Conservation (phyloP, 2,329 filamentous ascomycete species). For the Penicillium sp. region DNA sequence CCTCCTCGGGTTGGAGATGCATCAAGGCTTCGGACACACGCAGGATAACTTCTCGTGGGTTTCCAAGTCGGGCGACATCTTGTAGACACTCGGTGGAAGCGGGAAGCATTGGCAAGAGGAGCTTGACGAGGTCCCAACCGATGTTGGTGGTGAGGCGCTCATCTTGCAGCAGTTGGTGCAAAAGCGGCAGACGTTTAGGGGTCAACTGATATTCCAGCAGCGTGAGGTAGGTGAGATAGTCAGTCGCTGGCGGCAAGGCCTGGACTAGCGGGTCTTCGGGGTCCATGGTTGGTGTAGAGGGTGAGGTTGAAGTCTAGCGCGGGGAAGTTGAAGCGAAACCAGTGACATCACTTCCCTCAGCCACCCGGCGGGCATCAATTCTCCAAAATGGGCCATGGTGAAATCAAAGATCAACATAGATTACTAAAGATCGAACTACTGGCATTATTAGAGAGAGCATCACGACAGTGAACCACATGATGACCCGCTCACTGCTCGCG, state of each 20-base stretch:
- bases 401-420: no score
- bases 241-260: conserved; percentile 60
- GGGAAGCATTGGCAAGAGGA: conserved; percentile 60
- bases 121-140: conserved; percentile 64
- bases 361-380: background rate
- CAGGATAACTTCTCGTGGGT: conserved; percentile 63
- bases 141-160: conserved; percentile 61
- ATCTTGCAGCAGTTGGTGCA: conserved; percentile 61
- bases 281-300: conserved; percentile 25
- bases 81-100: conserved; percentile 58
- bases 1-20: conserved; percentile 51
- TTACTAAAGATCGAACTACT: no score
- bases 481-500: no score
- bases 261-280: conserved; percentile 52
- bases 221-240: conserved; percentile 66
- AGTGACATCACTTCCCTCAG: conserved; percentile 13
- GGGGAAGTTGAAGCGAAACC: conserved; percentile 1
- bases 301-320: background rate
- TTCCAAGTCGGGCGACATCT: conserved; percentile 61
- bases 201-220: conserved; percentile 64
- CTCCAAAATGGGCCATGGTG: no score
- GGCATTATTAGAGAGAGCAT: no score
- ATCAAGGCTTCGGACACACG: conserved; percentile 62
- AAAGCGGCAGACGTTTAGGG: conserved; percentile 54
- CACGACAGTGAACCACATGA: no score